Evolutionary conservation across 2,329 filamentous ascomycete genomes (phyloP), one percentile per base, ranked within the genome.

Genomic region (Blastomyces parvus): DNA sequence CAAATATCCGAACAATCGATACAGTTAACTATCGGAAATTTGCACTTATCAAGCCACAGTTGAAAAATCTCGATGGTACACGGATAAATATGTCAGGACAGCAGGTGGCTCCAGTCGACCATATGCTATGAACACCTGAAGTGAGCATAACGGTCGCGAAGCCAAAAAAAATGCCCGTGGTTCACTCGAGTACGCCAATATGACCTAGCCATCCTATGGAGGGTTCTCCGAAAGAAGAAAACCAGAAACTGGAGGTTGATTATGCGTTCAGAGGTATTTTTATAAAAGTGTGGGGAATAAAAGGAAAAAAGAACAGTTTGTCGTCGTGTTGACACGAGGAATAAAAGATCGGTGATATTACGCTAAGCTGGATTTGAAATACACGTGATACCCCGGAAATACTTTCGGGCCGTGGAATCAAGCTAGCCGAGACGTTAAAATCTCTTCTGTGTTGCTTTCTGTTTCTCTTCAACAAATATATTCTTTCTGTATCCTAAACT

Each of bases 181-280:
- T 60, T 77, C 69, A 69, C 67, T 79, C 76, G 78, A 70, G 77
- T 77, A 74, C 77, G 77, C 76, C 76, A 79, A 78, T 79, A 78
- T 79, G 77, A 79, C 77, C 77, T 73, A 69, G 66, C 76, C 75
- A 78, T 74, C 73, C 76, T 76, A 76, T 77, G 68, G 69, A 66
- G 58, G 40, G 30, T 60, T 48, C n/a, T 22, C 27, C 27, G 46
- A 17, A 22, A 50, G 44, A 30, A 30, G 22, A 42, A 59, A 53
- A 63, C 60, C 52, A 66, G 72, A 72, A 71, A 73, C 70, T 78
- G 77, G 75, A 77, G 77, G 77, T 78, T 79, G 77, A 79, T 78
- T 79, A 78, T 78, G 77, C 77, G 77, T 78, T 76, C 77, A 70
- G 73, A 69, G 70, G 70, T 65, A 61, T 69, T 74, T 68, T 38